Evolutionary conservation across 495 filamentous ascomycete genomes (phyloP), one percentile per base, ranked within the genome.

Genomic region (Diplogelasinospora grovesii): DNA sequence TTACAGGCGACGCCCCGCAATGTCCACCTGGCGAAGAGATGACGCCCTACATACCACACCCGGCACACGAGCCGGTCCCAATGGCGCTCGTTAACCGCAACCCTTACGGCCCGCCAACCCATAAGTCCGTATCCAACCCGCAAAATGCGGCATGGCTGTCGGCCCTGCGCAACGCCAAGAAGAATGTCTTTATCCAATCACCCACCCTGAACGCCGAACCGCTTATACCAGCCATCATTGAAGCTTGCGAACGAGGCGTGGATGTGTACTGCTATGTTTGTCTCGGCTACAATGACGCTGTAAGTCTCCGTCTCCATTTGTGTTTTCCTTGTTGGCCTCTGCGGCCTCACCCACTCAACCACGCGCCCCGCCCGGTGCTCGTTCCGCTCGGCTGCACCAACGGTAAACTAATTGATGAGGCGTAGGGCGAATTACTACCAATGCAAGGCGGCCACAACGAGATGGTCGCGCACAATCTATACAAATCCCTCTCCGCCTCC

Each of bases 401-500:
- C n/a, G n/a, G n/a, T n/a, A 30, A 13, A 31, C 15, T 27, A 9
- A 24, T 8, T 15, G 23, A 25, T 37, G 11, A 29, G 23, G 8
- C 6, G 2, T 40, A 71, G 69, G 84, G 84, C 38, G 81, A 88
- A 50, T 65, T 88, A 9, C 73, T 89, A 1, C 85, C 84, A 1
- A 68, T 71, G 43, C 85, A 89, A 60, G 80, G 80, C 32, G 85
- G 85, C 2, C 83, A 79, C 10, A 89, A 89, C 57, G 83, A 87
- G 37, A 77, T 78, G 66, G 65, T 78, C 18, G 72, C 79, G 0
- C 64, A 79, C 35, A 63, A 66, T 4, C 57, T 88, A 2, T 74
- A 78, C 63, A 58, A 59, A 1, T 47, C 68, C 2, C 70, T 85
- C 1, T 60, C 68, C 1, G 32, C 56, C 0, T 47, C 68, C 0